Base-by-base conservation (phyloP, 805 yeast genomes). In the Henningerozyma blattae region DNA sequence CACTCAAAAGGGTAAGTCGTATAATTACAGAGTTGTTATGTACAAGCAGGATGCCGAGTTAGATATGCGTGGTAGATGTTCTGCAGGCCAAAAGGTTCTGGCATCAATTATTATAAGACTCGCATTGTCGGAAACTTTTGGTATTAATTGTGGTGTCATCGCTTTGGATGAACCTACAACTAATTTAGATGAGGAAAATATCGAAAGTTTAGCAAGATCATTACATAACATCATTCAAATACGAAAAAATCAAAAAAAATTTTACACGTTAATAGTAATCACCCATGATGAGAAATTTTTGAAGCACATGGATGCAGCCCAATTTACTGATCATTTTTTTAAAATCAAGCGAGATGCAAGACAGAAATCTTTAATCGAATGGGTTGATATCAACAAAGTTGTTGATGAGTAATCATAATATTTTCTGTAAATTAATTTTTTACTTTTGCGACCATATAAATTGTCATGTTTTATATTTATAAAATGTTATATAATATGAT, bases 141-240 rank as follows among this genome's bases (percentile, higher is more conserved):
- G 98, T 6, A 68, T 77, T 2, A 84, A 82, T 50, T 89, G 95
- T 62, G 98, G 98, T 32, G 81, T 91, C 58, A 84, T 91, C 46
- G 94, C 97, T 0, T 65, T 91, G 27, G 99, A 91, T 58, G 99
- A 91, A 59, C 99, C 99, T 7, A 91, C 99, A 0, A 91, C 98
- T 0, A 91, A 91, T 48, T 64, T 91, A 37, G 99, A 91, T 57
- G 74, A 71, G 32, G 95, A 82, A 38, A 91, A 91, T 49, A 75
- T 87, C 34, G 93, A 80, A 45, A 75, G 94, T 26, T 67, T 91
- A 39, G 98, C 97, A 0, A 72, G 67, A 43, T 77, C 95, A 1
- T 63, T 91, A 43, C 71, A 76, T 39, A 68, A 67, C 32, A 83
- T 91, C 34, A 84, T 91, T 37, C 78, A 75, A 27, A 58, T 75